Conservation (phyloP, 306 rosid species). For the Lagenaria siceraria region DNA sequence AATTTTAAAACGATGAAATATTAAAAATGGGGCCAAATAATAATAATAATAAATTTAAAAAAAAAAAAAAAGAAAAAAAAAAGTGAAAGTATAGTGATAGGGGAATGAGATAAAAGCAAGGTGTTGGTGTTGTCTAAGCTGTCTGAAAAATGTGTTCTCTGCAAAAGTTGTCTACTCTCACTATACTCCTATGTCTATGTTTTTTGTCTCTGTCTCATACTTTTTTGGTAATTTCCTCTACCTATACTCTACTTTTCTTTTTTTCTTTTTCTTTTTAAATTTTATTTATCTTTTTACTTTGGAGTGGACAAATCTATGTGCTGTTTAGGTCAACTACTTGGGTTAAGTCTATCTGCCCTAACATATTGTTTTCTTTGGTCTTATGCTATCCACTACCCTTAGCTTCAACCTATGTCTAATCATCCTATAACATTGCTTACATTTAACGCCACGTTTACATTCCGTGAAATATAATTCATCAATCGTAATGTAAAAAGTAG, state of each 20-base stretch:
- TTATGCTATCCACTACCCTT: neutral
- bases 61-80: no score
- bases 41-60: no score
- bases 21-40: no score
- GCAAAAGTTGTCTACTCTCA: slow-evolving; percentile 3
- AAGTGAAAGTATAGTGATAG: no score
- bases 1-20: no score
- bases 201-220: neutral
- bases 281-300: no score
- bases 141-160: slow-evolving; percentile 29
- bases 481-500: no score
- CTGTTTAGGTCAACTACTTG: neutral
- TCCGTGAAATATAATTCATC: no score
- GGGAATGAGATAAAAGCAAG: slow-evolving; percentile 4
- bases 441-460: no score
- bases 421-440: neutral
- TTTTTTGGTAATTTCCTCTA: neutral
- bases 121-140: slow-evolving; percentile 24
- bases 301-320: neutral
- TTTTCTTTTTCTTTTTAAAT: no score
- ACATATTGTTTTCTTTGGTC: neutral
- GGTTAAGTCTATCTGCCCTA: neutral
- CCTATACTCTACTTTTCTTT: neutral
- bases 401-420: neutral
- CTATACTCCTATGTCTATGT: neutral